phyloP scores from a whole-genome alignment of 345 rosid genomes.

The Kernera saxatilis region DNA sequence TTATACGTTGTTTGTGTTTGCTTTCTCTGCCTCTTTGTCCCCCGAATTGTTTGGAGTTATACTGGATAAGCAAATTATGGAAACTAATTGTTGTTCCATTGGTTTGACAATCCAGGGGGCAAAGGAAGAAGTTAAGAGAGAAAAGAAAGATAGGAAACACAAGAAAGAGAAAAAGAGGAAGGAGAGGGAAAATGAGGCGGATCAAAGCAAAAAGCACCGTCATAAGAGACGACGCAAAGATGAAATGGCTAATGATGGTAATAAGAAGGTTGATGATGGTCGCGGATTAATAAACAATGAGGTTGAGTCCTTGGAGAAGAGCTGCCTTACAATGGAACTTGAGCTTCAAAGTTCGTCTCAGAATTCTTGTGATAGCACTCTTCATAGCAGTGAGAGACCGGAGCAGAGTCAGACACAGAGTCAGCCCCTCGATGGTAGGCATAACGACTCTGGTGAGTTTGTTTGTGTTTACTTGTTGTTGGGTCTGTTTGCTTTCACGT shows the following conservation, averaged over 20 bases:
- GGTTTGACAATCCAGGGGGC: slow-evolving; percentile 36
- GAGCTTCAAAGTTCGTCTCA: slow-evolving; percentile 42
- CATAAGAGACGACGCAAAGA: slow-evolving; percentile 22
- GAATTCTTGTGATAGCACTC: slow-evolving; percentile 27
- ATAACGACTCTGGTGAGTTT: slow-evolving; percentile 50
- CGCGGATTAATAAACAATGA: slow-evolving; percentile 29
- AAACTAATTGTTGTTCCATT: slow-evolving; percentile 21
- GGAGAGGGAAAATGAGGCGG: slow-evolving; percentile 26
- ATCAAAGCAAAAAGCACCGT: slow-evolving; percentile 10
- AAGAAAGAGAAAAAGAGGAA: slow-evolving; percentile 14
- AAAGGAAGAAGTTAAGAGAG: slow-evolving; percentile 34
- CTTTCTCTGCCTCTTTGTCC: neutral
- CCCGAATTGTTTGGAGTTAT: neutral
- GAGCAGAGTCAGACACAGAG: slow-evolving; percentile 24
- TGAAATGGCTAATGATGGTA: slow-evolving; percentile 20
- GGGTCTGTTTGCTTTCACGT: slow-evolving; percentile 45
- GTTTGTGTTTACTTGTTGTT: slow-evolving; percentile 39
- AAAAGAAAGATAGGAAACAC: slow-evolving; percentile 21
- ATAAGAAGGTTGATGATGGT: slow-evolving; percentile 29
- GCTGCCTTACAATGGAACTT: slow-evolving; percentile 64
- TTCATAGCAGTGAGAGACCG: slow-evolving; percentile 35
- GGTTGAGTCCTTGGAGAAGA: slow-evolving; percentile 40
- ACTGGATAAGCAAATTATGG: neutral
- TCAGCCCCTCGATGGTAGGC: slow-evolving; percentile 33
- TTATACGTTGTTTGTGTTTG: neutral